Conservation (phyloP, 2,329 filamentous ascomycete species). For the Trichoderma arundinaceum region DNA sequence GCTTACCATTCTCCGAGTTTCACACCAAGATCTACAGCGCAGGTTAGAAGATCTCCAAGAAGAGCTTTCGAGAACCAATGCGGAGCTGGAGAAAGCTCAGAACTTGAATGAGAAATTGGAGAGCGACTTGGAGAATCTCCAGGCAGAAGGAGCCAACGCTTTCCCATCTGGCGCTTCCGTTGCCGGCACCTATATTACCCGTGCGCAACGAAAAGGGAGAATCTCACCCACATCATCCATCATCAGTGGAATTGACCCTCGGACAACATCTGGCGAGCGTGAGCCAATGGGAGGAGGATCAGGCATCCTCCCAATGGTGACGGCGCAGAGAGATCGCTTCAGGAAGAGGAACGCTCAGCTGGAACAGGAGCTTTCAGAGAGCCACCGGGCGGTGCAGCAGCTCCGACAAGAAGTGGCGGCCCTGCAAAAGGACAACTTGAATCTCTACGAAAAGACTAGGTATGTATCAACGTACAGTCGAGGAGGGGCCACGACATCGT, state of each 20-base stretch:
- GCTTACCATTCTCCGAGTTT: slow-evolving; percentile 88
- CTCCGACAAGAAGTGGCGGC: slow-evolving; percentile 89
- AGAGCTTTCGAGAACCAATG: slow-evolving; percentile 80
- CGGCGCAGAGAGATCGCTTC: slow-evolving; percentile 95
- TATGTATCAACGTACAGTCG: slow-evolving; percentile 95
- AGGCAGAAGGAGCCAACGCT: slow-evolving; percentile 80
- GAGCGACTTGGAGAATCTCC: slow-evolving; percentile 85
- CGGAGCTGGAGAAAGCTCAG: slow-evolving; percentile 83
- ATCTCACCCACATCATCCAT: slow-evolving; percentile 96
- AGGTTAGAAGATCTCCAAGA: slow-evolving; percentile 81
- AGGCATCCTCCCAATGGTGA: slow-evolving; percentile 96
- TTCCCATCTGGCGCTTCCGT: slow-evolving; percentile 92
- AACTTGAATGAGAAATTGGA: slow-evolving; percentile 88
- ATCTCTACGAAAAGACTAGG: slow-evolving; percentile 94
- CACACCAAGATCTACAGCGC: slow-evolving; percentile 86
- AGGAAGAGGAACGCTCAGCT: slow-evolving; percentile 93
- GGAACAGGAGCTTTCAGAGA: slow-evolving; percentile 86
- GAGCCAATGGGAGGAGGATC: slow-evolving; percentile 77
- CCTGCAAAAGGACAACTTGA: slow-evolving; percentile 93
- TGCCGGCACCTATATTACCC: slow-evolving; percentile 83
- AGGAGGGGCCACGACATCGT: slow-evolving; percentile 63
- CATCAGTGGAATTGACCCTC: slow-evolving; percentile 91
- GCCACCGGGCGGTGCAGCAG: slow-evolving; percentile 80
- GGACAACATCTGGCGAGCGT: slow-evolving; percentile 52
- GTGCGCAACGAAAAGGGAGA: slow-evolving; percentile 66